These are phyloP conservation scores for Gymnopus androsaceus DNA, from an alignment of 1,284 basidiomycete genomes.

Conservation along the genomic window DNA sequence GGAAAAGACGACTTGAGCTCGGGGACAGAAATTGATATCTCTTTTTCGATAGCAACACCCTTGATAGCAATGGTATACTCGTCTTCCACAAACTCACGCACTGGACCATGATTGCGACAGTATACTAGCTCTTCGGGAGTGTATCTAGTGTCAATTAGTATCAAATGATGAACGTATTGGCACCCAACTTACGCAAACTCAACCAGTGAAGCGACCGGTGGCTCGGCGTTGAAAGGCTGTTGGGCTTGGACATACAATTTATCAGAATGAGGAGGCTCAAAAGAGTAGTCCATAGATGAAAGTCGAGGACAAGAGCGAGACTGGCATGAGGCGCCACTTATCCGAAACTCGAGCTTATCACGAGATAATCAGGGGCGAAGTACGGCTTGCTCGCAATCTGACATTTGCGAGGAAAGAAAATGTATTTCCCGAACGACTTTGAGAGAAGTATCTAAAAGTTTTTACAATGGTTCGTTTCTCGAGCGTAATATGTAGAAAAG, in stretches of 20 bases:
- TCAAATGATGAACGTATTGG: background rate
- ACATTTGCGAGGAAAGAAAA: background rate
- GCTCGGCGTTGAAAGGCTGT: constrained; percentile 63
- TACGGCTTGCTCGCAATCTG: background rate
- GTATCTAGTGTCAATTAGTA: constrained; percentile 30
- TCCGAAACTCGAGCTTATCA: constrained; percentile 5
- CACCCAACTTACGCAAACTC: constrained; percentile 33
- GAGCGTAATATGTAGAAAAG: background rate
- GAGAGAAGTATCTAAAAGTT: constrained; percentile 8
- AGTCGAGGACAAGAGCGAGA: constrained; percentile 2
- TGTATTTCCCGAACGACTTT: constrained; percentile 1
- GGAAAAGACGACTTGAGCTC: constrained; percentile 47
- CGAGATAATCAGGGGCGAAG: background rate
- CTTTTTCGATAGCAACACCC: constrained; percentile 35
- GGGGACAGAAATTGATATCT: constrained; percentile 37
- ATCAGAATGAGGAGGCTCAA: constrained; percentile 48
- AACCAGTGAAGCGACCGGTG: constrained; percentile 49
- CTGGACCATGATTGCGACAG: constrained; percentile 61
- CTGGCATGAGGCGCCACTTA: background rate
- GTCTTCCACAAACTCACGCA: constrained; percentile 50
- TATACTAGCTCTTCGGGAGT: constrained; percentile 64
- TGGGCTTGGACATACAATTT: constrained; percentile 45
- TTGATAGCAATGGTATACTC: constrained; percentile 45
- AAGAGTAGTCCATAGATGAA: constrained; percentile 41
- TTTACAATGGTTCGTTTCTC: constrained; percentile 5